A percentile compares a stretch with the other conserved stretches of the same genome.
Evolutionary conservation across 2,329 filamentous ascomycete genomes (phyloP).

Genomic region (Colletotrichum sp.): DNA sequence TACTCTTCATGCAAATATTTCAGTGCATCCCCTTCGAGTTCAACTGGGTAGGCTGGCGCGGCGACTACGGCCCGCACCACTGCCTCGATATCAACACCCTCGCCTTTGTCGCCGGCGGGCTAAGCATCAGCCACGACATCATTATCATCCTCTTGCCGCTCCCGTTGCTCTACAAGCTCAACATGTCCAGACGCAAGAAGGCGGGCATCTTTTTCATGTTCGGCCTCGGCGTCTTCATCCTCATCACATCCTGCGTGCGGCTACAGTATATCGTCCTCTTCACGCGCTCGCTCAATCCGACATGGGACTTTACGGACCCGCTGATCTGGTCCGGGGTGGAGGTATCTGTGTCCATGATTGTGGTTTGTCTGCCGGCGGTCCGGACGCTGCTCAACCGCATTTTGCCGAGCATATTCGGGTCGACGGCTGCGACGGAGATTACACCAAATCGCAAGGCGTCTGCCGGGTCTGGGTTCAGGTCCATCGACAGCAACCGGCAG

Average conservation of each 20-base stretch:
- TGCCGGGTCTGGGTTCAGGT: neutral
- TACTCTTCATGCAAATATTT: slow-evolving; percentile 38
- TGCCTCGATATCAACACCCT: slow-evolving; percentile 38
- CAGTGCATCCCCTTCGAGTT: slow-evolving; percentile 38
- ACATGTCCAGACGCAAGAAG: slow-evolving; percentile 29
- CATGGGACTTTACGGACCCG: slow-evolving; percentile 45
- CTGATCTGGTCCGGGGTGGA: slow-evolving; percentile 50
- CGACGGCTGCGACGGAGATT: neutral
- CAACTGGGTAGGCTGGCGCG: slow-evolving; percentile 38
- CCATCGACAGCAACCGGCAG: neutral
- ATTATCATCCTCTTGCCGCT: slow-evolving; percentile 38
- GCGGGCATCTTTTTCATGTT: slow-evolving; percentile 39
- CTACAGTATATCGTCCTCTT: slow-evolving; percentile 38
- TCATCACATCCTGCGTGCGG: slow-evolving; percentile 38
- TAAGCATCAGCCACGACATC: slow-evolving; percentile 39
- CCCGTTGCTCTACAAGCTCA: slow-evolving; percentile 34
- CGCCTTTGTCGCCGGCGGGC: slow-evolving; percentile 31
- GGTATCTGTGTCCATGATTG: slow-evolving; percentile 44
- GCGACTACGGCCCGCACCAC: slow-evolving; percentile 24
- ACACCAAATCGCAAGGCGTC: neutral
- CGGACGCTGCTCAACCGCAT: slow-evolving; percentile 31
- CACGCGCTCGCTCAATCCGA: slow-evolving; percentile 39
- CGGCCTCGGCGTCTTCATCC: slow-evolving; percentile 39
- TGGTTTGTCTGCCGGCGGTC: slow-evolving; percentile 45
- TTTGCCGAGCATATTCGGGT: slow-evolving; percentile 3